Conservation (phyloP, 306 rosid species). For the Pterocarpus santalinus region DNA sequence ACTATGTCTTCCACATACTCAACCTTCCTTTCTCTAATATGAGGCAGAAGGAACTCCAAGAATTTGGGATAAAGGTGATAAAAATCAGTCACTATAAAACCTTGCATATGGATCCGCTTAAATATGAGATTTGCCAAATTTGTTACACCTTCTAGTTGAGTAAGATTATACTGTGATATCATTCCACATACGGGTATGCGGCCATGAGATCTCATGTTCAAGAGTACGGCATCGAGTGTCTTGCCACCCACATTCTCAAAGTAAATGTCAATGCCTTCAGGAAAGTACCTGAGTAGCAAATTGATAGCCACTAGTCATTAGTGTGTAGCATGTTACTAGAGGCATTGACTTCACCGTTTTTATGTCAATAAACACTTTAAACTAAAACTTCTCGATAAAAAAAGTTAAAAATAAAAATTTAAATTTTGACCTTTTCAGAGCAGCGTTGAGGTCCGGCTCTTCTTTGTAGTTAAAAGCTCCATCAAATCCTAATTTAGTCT, state of each 20-base stretch:
- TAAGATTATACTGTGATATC: constrained; percentile 53
- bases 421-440: constrained; percentile 43
- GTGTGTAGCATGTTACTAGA: no score
- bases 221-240: constrained; percentile 50
- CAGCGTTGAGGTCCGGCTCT: constrained; percentile 33
- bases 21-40: constrained; percentile 45
- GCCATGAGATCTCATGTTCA: constrained; percentile 43
- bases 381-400: no score
- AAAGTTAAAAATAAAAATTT: no score
- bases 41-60: constrained; percentile 45
- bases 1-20: constrained; percentile 45
- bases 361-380: no score
- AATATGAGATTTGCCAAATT: constrained; percentile 42
- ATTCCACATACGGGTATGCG: constrained; percentile 50
- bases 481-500: constrained; percentile 44
- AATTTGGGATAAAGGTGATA: constrained; percentile 45
- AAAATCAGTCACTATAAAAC: constrained; percentile 13
- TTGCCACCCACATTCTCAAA: constrained; percentile 51
- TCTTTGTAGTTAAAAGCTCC: constrained; percentile 47
- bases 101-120: constrained; percentile 43
- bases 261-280: constrained; percentile 53
- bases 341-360: no score
- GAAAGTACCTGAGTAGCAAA: constrained; percentile 36
- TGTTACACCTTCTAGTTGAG: constrained; percentile 44
- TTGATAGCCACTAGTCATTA: no score